A percentile compares a stretch with the other conserved stretches of the same genome.
These are phyloP conservation scores for Aspergillus persii DNA, from an alignment of 2,329 filamentous ascomycete species.

Conservation along the genomic window DNA sequence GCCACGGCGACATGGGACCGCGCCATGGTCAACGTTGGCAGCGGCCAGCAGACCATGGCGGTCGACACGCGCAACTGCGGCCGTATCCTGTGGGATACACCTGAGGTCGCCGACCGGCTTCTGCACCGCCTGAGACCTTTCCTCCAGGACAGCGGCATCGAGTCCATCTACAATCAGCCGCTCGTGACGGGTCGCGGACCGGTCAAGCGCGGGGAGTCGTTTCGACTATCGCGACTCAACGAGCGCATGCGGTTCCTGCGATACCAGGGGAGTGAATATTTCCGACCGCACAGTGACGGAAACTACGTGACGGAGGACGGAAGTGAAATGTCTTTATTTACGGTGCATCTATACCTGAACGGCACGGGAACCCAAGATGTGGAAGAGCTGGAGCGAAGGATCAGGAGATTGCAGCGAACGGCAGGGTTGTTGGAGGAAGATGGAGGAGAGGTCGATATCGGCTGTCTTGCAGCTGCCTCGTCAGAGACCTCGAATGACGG, in stretches of 20 bases:
- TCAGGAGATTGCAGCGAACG: constrained; percentile 12
- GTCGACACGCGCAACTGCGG: constrained; percentile 65
- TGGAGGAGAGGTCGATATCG: neutral
- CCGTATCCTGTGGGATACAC: constrained; percentile 71
- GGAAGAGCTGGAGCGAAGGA: constrained; percentile 19
- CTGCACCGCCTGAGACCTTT: constrained; percentile 56
- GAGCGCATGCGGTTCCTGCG: constrained; percentile 71
- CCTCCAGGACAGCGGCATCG: constrained; percentile 49
- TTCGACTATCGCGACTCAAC: constrained; percentile 54
- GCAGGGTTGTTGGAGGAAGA: neutral
- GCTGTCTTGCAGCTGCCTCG: neutral
- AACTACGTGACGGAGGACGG: constrained; percentile 58
- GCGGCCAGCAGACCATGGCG: constrained; percentile 56
- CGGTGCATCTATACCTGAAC: constrained; percentile 56
- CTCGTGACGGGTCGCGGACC: constrained; percentile 42
- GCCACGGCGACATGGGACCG: constrained; percentile 54
- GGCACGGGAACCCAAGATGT: constrained; percentile 38
- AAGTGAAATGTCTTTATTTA: constrained; percentile 52
- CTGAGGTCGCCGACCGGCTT: constrained; percentile 61
- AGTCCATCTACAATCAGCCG: constrained; percentile 35
- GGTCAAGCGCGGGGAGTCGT: constrained; percentile 38
- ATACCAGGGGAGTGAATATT: constrained; percentile 70
- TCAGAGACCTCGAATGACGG: neutral
- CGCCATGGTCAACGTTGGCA: constrained; percentile 66
- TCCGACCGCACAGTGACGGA: constrained; percentile 68